These are phyloP conservation scores for Phyllosticta citriasiana DNA, from an alignment of 2,329 filamentous ascomycete genomes.

Conservation along the genomic window DNA sequence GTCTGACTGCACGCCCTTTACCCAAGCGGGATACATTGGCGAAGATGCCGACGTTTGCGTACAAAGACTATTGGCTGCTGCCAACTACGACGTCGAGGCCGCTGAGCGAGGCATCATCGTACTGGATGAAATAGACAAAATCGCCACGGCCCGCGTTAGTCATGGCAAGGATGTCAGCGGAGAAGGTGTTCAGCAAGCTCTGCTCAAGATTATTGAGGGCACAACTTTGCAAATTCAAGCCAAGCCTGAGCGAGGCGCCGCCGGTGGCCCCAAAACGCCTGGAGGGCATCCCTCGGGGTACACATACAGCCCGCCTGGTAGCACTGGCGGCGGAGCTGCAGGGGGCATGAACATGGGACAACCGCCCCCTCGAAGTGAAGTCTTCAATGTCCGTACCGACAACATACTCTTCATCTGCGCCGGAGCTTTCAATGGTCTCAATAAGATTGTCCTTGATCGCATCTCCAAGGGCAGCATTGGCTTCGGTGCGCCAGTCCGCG, in stretches of 20 bases:
- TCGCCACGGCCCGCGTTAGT: constrained; percentile 75
- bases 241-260: constrained; percentile 58
- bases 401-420: constrained; percentile 98
- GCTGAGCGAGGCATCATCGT: constrained; percentile 91
- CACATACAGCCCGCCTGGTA: constrained; percentile 14
- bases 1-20: constrained; percentile 91
- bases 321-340: constrained; percentile 13
- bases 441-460: constrained; percentile 79
- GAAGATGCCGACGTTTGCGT: constrained; percentile 97
- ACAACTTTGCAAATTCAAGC: constrained; percentile 87
- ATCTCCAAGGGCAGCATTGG: constrained; percentile 80
- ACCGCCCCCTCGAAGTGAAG: constrained; percentile 42
- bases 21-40: constrained; percentile 93
- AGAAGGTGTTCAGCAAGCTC: constrained; percentile 90
- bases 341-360: constrained; percentile 17
- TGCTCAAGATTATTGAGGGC: constrained; percentile 92
- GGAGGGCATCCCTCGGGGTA: constrained; percentile 15
- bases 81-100: constrained; percentile 76
- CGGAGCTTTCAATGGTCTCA: constrained; percentile 85
- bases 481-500: constrained; percentile 74
- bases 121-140: constrained; percentile 95
- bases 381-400: constrained; percentile 74
- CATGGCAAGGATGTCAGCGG: constrained; percentile 92
- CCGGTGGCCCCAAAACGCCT: constrained; percentile 14
- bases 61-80: constrained; percentile 76